Base-by-base conservation (phyloP, 495 filamentous ascomycete species). In the Aspergillus hancockii region DNA sequence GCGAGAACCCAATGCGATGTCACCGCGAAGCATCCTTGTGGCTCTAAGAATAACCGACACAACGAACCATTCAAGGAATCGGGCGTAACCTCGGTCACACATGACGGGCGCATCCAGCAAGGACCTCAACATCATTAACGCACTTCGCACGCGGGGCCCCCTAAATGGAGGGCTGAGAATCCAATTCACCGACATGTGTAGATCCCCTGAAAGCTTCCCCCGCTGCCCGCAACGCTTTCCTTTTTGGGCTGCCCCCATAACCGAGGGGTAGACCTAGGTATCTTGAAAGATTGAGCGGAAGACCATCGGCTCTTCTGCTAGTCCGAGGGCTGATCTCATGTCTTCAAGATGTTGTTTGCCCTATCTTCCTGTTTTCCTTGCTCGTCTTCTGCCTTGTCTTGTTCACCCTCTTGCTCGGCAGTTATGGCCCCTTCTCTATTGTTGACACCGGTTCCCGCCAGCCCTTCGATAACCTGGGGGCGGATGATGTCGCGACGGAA, bases 401-500 rank as follows among this genome's bases (percentile, higher is more conserved):
- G 55, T 34, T 75, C 54, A 72, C 73, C 68, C 63, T 75, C 70
- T 32, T 57, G 49, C n/a, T 73, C 66, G 14, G 49, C 45, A 19
- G 19, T 50, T 63, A 64, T 18, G 41, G 46, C 57, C 9, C 45
- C 52, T 62, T 65, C 71, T 54, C 68, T 69, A 54, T 47, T 21
- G 50, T 60, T 58, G 23, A 85, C 69, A n/a, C 82, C 83, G 63
- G 86, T 81, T 16, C 79, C 77, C 10, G 82, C 80, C 74, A 96
- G 74, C 41, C 71, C 70, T 36, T 85, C 81, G 34, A 89, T 85
- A 13, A 91, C 75, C 50, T 90, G 85, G 4, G 91, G 90, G 49
- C 82, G 85, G 63, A 96, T 82, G 34, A 94, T 89, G 32, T 94
- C 92, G 55, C 85, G 81, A 25, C 92, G 84, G 75, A 97, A 97